phyloP scores from a whole-genome alignment of 306 rosid genomes.

The Cicer cuneatum region DNA sequence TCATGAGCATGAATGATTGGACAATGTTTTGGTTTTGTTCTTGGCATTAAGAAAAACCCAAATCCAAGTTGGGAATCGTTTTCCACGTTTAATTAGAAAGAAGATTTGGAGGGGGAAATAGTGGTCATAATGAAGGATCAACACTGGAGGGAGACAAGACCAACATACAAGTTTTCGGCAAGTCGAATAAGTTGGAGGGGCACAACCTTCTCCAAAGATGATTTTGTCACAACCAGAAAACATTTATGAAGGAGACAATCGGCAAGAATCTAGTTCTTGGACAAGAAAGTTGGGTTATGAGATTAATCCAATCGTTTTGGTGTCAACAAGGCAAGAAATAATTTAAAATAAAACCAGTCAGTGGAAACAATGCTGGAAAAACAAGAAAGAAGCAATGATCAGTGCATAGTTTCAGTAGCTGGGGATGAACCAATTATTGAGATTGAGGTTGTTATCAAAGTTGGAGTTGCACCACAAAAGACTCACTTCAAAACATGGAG shows the following conservation, averaged over 20 bases:
- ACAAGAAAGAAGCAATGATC: background rate
- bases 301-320: background rate
- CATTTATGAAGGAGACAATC: background rate
- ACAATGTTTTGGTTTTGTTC: background rate
- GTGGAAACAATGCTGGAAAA: background rate
- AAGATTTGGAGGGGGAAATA: background rate
- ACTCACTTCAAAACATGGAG: background rate
- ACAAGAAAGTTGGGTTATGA: background rate
- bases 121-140: background rate
- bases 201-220: background rate
- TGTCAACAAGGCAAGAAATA: background rate
- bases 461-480: too few relatives aligned
- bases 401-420: background rate
- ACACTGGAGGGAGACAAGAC: background rate
- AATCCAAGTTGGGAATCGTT: background rate
- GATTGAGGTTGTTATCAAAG: too few relatives aligned
- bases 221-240: background rate
- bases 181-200: background rate
- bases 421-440: background rate
- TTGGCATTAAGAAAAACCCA: background rate
- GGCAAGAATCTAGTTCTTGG: background rate
- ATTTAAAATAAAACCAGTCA: background rate
- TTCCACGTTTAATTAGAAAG: background rate
- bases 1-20: background rate
- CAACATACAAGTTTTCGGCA: background rate